Evolutionary conservation across 768 basidiomycete genomes (phyloP), one percentile per base, ranked within the genome.

Genomic region (Cystoderma amianthinum): DNA sequence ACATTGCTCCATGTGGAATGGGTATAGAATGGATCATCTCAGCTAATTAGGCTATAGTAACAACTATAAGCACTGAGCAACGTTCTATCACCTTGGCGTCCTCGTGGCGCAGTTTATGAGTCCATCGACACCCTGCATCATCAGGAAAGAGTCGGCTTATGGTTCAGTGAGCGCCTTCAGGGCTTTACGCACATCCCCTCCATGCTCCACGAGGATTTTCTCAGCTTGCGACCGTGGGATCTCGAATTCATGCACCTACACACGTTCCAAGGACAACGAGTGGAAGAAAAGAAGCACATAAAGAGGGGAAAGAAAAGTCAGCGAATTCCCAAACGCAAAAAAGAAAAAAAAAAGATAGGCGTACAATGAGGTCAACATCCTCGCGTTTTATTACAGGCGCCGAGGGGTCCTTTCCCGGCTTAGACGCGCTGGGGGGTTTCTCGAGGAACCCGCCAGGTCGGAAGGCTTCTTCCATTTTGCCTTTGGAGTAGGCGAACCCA

Each of bases 191-290:
- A 84, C 37, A 47, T 81, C 72, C 16, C 73, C 79, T 5, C 66
- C 63, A 47, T 79, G 67, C 34, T 78, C 74, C 15, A 56, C 49
- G 3, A 85, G 61, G 1, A 69, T 65, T 47, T 72, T 78, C 52
- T 85, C 82, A 0, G 80, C 81, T 45, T 76, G 73, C 3, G 60
- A 48, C 37, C 74, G 68, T 1, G 79, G 53, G 39, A 82, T 72
- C 48, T 84, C 82, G 43, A 85, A 73, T 60, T 85, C 82, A 46
- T 69, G 65, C 9, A 82, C 67, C 82, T 82, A 38, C n/a, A n/a
- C n/a, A n/a, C n/a, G 3, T 6, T 36, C 33, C 35, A n/a, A 39
- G 32, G 22, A 11, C 36, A 38, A 22, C 41, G 7, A 19, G n/a
- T n/a, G n/a, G n/a, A n/a, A 32, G 16, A 4, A 16, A 15, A 15